Percentiles rank a stretch among this genome's conserved stretches.
Conservation (phyloP, 225 moss, liverwort and hornwort species). For the Climacium dendroides region DNA sequence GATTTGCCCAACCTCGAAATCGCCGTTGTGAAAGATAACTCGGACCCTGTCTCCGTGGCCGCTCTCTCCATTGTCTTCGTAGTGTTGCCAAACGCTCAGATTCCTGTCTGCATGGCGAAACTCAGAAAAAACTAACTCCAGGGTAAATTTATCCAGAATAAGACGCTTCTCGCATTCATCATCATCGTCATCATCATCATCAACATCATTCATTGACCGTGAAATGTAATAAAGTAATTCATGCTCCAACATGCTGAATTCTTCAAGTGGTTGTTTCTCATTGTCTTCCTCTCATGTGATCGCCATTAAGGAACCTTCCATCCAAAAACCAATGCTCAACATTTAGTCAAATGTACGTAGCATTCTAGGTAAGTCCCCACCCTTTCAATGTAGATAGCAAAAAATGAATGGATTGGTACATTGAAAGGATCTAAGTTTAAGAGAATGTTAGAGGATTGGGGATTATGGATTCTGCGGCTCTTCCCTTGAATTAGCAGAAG, state of each 20-base stretch:
- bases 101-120: conserved; percentile 2
- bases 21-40: neutral
- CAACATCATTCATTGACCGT: neutral
- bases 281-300: neutral
- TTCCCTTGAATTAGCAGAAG: neutral
- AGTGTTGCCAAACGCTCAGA: conserved; percentile 8
- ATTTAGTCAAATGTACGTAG: neutral
- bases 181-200: neutral
- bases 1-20: conserved; percentile 16
- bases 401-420: neutral
- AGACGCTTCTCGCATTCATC: neutral
- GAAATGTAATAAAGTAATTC: neutral
- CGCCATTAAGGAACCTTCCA: neutral
- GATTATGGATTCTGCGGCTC: too few species aligned
- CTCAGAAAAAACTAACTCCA: neutral
- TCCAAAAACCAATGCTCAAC: neutral
- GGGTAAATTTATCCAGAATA: neutral
- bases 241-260: conserved; percentile 11
- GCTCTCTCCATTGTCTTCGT: conserved; percentile 27
- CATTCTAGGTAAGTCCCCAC: too few species aligned
- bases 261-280: neutral
- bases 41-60: neutral
- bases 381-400: neutral
- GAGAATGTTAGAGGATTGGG: neutral
- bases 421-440: neutral